phyloP scores from a whole-genome alignment of 2,329 filamentous ascomycete genomes.

The Hyphodiscus sp. region DNA sequence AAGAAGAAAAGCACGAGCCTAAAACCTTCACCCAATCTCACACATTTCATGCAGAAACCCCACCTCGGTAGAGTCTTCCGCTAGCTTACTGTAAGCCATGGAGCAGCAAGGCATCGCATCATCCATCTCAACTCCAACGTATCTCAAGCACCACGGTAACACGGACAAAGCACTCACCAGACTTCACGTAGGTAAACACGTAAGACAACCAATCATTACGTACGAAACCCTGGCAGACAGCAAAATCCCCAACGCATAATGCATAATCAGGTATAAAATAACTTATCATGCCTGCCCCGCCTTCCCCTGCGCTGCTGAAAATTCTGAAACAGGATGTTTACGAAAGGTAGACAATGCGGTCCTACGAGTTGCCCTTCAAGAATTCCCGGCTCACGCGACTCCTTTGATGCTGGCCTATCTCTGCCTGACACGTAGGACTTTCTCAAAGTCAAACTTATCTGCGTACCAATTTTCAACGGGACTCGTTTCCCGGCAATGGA shows the following conservation, averaged over 20 bases:
- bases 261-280: neutral
- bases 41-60: neutral
- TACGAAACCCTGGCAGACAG: neutral
- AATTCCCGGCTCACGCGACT: neutral
- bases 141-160: neutral
- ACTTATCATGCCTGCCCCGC: neutral
- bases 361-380: neutral
- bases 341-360: neutral
- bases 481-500: neutral
- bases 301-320: neutral
- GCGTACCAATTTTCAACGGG: neutral
- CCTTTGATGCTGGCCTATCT: neutral
- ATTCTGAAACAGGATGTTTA: neutral
- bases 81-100: no score
- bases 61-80: neutral
- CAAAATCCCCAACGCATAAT: neutral
- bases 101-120: neutral
- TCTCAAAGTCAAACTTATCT: neutral
- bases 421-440: neutral
- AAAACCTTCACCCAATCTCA: neutral
- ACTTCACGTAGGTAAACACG: neutral
- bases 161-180: neutral
- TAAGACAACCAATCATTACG: neutral
- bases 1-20: neutral
- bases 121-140: neutral